Percentiles rank a stretch among this genome's conserved stretches.
Evolutionary conservation across 2,329 filamentous ascomycete genomes (phyloP).

Genomic region (Acarospora socialis): DNA sequence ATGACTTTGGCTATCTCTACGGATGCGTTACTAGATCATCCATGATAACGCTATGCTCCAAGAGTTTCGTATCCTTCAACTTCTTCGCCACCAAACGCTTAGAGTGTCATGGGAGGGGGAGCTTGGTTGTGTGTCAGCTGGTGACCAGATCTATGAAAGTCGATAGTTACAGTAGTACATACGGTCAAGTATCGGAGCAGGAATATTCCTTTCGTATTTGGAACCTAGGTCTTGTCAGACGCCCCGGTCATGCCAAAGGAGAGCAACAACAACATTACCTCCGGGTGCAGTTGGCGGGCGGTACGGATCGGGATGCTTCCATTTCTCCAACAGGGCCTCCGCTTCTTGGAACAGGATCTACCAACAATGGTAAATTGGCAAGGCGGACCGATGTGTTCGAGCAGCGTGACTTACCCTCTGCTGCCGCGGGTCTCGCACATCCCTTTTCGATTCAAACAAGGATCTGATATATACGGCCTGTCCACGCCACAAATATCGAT

Average conservation of each 20-base stretch:
- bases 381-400: neutral
- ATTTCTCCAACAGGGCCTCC: constrained; percentile 73
- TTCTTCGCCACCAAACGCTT: neutral
- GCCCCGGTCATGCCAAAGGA: constrained; percentile 13
- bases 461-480: constrained; percentile 93
- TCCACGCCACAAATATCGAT: constrained; percentile 84
- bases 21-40: too few species aligned
- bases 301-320: constrained; percentile 97
- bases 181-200: constrained; percentile 68
- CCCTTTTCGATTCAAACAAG: constrained; percentile 84
- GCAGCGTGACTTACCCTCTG: constrained; percentile 50
- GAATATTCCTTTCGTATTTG: constrained; percentile 91
- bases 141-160: neutral
- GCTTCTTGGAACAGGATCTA: constrained; percentile 78
- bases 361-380: constrained; percentile 2
- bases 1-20: too few species aligned
- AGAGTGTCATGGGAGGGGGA: constrained; percentile 17
- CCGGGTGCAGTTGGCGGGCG: constrained; percentile 78
- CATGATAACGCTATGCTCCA: too few species aligned
- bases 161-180: constrained; percentile 28
- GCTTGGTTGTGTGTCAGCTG: constrained; percentile 13
- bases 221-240: constrained; percentile 50
- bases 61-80: too few species aligned
- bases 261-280: constrained; percentile 43
- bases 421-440: constrained; percentile 70